phyloP scores from a whole-genome alignment of 176 grass and related monocot genomes.

The Oryza meridionalis region DNA sequence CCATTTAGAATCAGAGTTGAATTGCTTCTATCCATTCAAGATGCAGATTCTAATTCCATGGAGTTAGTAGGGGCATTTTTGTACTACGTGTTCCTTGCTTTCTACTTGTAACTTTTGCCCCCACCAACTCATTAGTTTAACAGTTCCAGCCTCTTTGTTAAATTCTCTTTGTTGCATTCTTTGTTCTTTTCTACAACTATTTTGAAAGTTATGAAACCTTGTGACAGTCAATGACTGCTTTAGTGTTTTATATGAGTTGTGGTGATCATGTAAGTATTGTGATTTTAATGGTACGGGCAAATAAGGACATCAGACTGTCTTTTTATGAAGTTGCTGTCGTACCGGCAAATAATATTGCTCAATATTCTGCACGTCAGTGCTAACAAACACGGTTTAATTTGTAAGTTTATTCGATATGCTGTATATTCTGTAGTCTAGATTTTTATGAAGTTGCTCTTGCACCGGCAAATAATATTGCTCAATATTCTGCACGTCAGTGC shows the following conservation, averaged over 20 bases:
- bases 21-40: background rate
- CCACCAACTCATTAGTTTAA: slow-evolving; percentile 33
- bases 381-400: slow-evolving; percentile 12
- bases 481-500: background rate
- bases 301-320: background rate
- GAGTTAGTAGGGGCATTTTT: background rate
- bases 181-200: background rate
- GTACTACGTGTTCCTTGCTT: slow-evolving; percentile 18
- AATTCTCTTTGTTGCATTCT: background rate
- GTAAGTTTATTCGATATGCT: background rate
- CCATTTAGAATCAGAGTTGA: background rate
- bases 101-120: slow-evolving; percentile 19
- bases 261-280: background rate
- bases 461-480: background rate
- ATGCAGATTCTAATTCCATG: background rate
- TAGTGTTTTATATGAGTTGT: slow-evolving; percentile 14
- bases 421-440: background rate
- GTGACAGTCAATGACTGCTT: background rate
- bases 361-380: background rate
- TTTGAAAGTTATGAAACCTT: background rate
- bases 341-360: background rate
- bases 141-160: slow-evolving; percentile 12
- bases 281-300: background rate
- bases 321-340: background rate
- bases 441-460: background rate